These are phyloP conservation scores for Plasmodium adleri DNA, from an alignment of 169 alveolate genomes.

Conservation along the genomic window DNA sequence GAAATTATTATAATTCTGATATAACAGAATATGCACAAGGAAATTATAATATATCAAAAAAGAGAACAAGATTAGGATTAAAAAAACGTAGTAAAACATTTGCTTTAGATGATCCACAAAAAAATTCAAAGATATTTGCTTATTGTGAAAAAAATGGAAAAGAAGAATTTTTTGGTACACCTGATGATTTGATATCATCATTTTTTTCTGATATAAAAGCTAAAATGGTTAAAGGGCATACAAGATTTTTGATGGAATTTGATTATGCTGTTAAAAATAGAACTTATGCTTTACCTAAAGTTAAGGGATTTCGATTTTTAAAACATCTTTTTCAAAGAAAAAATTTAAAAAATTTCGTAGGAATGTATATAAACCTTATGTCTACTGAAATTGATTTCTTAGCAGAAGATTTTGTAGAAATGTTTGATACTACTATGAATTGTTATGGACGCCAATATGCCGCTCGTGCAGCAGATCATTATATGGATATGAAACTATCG, in stretches of 20 bases:
- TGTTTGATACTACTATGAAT: slow-evolving; percentile 32
- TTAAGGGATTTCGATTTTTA: slow-evolving; percentile 50
- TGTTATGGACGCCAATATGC: slow-evolving; percentile 22
- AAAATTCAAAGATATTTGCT: neutral
- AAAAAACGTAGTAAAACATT: slow-evolving; percentile 52
- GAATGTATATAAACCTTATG: slow-evolving; percentile 18
- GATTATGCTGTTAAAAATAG: slow-evolving; percentile 10
- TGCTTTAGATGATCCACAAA: neutral
- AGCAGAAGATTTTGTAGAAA: slow-evolving; percentile 20
- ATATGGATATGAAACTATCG: neutral
- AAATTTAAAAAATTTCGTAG: slow-evolving; percentile 56
- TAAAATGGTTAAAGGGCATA: slow-evolving; percentile 42
- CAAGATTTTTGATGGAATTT: slow-evolving; percentile 32
- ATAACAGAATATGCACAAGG: slow-evolving; percentile 20
- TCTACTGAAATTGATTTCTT: slow-evolving; percentile 46
- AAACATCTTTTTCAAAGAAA: slow-evolving; percentile 57
- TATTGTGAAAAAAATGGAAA: slow-evolving; percentile 16
- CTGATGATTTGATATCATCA: slow-evolving; percentile 29
- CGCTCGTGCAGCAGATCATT: slow-evolving; percentile 13
- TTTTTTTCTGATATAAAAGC: slow-evolving; percentile 61
- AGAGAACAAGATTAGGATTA: slow-evolving; percentile 20
- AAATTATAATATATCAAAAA: neutral
- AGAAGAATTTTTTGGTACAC: slow-evolving; percentile 25
- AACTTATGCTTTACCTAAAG: slow-evolving; percentile 17
- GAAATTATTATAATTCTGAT: slow-evolving; percentile 57